These are phyloP conservation scores for Sclerotiophoma versabilis DNA, from an alignment of 2,329 filamentous ascomycete species.

Conservation along the genomic window DNA sequence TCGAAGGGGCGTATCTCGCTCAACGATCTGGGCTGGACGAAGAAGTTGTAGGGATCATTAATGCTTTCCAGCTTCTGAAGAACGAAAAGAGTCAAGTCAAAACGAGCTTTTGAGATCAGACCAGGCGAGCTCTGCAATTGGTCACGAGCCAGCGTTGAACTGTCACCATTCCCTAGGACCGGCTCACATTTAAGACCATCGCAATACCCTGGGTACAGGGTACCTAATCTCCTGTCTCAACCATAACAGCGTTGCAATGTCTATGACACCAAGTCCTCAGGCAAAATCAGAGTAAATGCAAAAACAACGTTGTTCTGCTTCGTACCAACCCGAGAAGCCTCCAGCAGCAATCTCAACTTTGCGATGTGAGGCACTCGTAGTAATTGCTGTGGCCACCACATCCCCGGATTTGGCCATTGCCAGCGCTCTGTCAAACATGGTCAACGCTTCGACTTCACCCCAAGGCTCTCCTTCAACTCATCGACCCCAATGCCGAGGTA, in stretches of 20 bases:
- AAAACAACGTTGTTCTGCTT: neutral
- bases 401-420: neutral
- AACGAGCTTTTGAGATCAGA: neutral
- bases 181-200: neutral
- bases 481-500: neutral
- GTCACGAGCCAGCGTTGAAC: no score
- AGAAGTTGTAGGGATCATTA: neutral
- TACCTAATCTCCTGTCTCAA: neutral
- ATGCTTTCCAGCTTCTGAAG: conserved; percentile 5
- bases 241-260: neutral
- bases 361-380: neutral
- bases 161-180: no score
- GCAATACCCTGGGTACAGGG: neutral
- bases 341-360: neutral
- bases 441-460: neutral
- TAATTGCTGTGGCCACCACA: neutral
- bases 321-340: neutral
- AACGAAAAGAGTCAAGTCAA: neutral
- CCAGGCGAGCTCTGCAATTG: no score
- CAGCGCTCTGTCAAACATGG: no score
- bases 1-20: conserved; percentile 6
- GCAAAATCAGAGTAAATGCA: no score
- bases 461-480: neutral
- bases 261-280: neutral
- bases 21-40: neutral